A percentile compares a stretch with the other conserved stretches of the same genome.
Conservation (phyloP, 164 flowering plant genomes). For the Nymphaea thermarum region DNA sequence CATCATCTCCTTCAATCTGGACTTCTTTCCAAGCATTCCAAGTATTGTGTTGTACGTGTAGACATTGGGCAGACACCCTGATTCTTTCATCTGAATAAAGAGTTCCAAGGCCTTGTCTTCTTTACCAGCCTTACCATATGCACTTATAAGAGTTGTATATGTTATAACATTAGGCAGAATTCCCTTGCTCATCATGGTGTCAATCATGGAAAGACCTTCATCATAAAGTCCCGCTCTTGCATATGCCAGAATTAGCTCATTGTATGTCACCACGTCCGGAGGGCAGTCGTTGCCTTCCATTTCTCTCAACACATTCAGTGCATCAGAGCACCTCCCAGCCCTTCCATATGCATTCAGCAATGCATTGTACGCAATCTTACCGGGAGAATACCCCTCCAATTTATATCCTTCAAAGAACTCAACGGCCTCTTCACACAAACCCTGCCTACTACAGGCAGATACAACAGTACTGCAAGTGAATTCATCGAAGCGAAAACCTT, state of each 20-base stretch:
- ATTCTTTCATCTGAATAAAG: constrained; percentile 54
- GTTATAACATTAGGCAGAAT: constrained; percentile 74
- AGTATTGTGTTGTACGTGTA: constrained; percentile 72
- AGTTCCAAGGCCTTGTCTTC: constrained; percentile 58
- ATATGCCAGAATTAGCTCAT: constrained; percentile 76
- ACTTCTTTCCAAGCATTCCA: constrained; percentile 80
- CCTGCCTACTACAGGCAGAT: constrained; percentile 87
- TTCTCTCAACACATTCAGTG: constrained; percentile 58
- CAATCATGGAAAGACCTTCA: constrained; percentile 65
- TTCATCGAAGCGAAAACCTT: constrained; percentile 66
- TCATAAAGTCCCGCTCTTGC: constrained; percentile 74
- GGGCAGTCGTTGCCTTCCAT: constrained; percentile 77
- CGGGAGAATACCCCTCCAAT: constrained; percentile 47
- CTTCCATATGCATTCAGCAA: constrained; percentile 75
- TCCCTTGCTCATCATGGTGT: constrained; percentile 51
- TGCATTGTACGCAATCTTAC: constrained; percentile 73
- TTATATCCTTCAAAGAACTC: constrained; percentile 49
- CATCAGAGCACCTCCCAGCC: constrained; percentile 58
- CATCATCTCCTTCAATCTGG: constrained; percentile 59
- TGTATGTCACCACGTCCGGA: constrained; percentile 67
- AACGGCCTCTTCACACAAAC: constrained; percentile 61
- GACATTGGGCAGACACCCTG: constrained; percentile 79
- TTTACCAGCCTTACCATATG: constrained; percentile 72
- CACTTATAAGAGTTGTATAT: constrained; percentile 78
- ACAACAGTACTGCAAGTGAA: constrained; percentile 89